Evolutionary conservation across 768 basidiomycete species (phyloP).

Genomic region (Phylloporus rhodoxanthus): DNA sequence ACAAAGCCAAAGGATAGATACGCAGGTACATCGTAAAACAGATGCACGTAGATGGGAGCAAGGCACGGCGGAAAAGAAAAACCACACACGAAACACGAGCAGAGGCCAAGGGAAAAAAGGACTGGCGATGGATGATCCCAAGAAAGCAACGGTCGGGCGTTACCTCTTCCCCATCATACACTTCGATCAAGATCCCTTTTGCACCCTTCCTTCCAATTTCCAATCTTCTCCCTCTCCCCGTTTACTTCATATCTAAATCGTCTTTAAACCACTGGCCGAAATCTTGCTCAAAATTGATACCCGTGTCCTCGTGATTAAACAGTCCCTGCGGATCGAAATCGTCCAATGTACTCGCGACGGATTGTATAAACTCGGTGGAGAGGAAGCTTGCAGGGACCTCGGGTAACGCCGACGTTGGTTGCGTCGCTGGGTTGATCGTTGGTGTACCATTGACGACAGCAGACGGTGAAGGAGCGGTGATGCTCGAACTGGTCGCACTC

Average conservation of each 20-base stretch:
- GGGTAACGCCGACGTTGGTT: conserved; percentile 22
- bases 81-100: not conserved
- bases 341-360: conserved; percentile 36
- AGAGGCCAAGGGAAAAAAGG: not conserved
- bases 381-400: conserved; percentile 22
- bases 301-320: conserved; percentile 41
- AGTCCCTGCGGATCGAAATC: conserved; percentile 32
- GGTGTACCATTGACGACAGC: conserved; percentile 30
- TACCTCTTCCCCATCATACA: conserved; percentile 1
- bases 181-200: conserved; percentile 1
- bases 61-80: conserved; percentile 3
- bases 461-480: conserved; percentile 36
- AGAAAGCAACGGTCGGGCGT: conserved; percentile 2
- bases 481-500: conserved; percentile 26
- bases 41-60: conserved; percentile 11
- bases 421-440: conserved; percentile 24
- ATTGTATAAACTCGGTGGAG: conserved; percentile 42
- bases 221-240: not conserved
- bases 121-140: conserved; percentile 11
- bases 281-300: conserved; percentile 63
- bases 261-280: conserved; percentile 75
- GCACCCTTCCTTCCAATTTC: conserved; percentile 1
- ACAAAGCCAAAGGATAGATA: conserved; percentile 2
- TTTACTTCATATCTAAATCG: conserved; percentile 28
- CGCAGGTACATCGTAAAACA: conserved; percentile 15